Base-by-base conservation (phyloP, 2,329 filamentous ascomycete genomes). In the Atkinsonella hypoxylon region DNA sequence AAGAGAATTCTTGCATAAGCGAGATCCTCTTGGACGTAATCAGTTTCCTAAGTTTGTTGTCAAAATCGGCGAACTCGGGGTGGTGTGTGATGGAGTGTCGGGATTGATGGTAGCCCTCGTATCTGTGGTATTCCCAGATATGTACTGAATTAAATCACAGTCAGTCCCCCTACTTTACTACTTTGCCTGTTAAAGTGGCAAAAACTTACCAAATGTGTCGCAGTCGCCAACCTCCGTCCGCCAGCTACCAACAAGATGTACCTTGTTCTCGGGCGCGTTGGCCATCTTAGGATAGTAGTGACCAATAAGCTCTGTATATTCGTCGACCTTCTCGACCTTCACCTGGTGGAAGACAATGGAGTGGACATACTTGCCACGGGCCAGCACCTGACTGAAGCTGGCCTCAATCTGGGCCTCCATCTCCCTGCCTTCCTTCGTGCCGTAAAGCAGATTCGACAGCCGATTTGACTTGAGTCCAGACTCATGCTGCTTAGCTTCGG, bases 61-160 rank as follows among this genome's bases (percentile, higher is more conserved):
- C 88, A 64, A 96, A 96, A 10, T 79, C 84, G 58, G 82, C 72
- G 66, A 89, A 97, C 17, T 89, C 89, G 55, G 88, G 86, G 61
- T 95, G 88, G 59, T 77, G 73, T 54, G 87, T 82, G 58, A 97
- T 95, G 59, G 78, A 81, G 72, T 96, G 80, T 45, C 95, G 77
- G 18, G 93, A 97, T 54, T 85, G 82, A 69, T 98, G 93, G 69
- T 97, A 97, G 54, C 93, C 93, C 60, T 90, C 79, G 71, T 97
- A 98, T 61, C 90, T 85, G 70, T 97, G 90, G 69, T 98, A 98
- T 69, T 98, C 93, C 93, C 93, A 98, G 62, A 98, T 98, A 67
- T 98, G 93, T 47, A 98, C 93, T 97, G 60, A 11, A 30, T 48
- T 43, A 18, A 11, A 2, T 17, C 18, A 15, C 1, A 11, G 41